Evolutionary conservation across 345 rosid species (phyloP).

Genomic region (Salix arbutifolia): DNA sequence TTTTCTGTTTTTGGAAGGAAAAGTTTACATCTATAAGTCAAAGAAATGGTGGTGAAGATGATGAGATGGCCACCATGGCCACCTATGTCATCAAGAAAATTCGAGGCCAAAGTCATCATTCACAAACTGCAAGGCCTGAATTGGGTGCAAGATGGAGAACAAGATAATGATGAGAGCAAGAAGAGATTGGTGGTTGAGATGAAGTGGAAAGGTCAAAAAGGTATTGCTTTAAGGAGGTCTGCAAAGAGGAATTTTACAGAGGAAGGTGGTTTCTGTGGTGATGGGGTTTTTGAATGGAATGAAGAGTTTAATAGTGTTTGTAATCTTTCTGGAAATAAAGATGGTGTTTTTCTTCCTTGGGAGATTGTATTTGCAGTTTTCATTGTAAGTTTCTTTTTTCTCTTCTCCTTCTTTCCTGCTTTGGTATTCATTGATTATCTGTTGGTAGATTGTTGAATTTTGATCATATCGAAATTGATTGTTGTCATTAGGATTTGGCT

Average conservation of each 20-base stretch:
- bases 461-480: not conserved
- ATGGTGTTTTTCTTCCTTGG: conserved; percentile 46
- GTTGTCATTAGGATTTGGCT: not conserved
- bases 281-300: conserved; percentile 58
- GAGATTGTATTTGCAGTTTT: conserved; percentile 46
- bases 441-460: not conserved
- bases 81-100: conserved; percentile 40
- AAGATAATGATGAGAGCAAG: conserved; percentile 12
- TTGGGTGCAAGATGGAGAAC: conserved; percentile 12
- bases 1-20: not conserved
- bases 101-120: conserved; percentile 36
- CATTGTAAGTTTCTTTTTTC: conserved; percentile 32
- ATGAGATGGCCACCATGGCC: conserved; percentile 60
- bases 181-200: conserved; percentile 46
- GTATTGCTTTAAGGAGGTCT: conserved; percentile 28
- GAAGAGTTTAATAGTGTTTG: conserved; percentile 51
- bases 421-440: not conserved
- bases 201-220: conserved; percentile 52
- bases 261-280: conserved; percentile 41
- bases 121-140: conserved; percentile 37
- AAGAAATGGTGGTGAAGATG: conserved; percentile 45
- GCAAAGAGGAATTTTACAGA: conserved; percentile 36
- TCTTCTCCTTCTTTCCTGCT: not conserved
- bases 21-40: not conserved
- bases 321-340: conserved; percentile 42